phyloP scores from a whole-genome alignment of 2,329 filamentous ascomycete species.

The Helicocarpus griseus region DNA sequence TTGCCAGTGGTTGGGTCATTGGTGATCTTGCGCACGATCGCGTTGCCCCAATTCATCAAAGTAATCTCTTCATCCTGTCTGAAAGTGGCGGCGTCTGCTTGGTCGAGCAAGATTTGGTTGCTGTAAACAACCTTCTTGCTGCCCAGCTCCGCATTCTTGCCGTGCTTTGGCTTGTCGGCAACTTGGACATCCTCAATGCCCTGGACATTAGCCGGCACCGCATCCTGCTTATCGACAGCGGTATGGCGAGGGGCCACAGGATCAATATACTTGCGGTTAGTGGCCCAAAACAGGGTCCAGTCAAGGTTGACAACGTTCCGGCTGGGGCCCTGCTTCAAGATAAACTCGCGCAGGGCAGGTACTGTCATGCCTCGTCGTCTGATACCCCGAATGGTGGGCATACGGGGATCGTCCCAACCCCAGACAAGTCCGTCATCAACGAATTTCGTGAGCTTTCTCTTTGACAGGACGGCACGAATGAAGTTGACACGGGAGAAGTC shows the following conservation, averaged over 20 bases:
- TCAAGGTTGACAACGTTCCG: conserved; percentile 33
- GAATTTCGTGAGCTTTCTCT: conserved; percentile 43
- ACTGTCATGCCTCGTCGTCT: conserved; percentile 28
- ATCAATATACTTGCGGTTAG: conserved; percentile 68
- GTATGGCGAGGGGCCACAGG: conserved; percentile 34
- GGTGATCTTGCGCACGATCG: conserved; percentile 41
- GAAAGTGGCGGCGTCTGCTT: conserved; percentile 24
- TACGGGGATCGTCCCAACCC: conserved; percentile 44
- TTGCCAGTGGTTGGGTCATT: conserved; percentile 40
- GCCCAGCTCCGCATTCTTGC: conserved; percentile 23
- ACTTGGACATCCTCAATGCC: conserved; percentile 45
- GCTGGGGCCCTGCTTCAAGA: conserved; percentile 31
- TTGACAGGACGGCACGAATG: conserved; percentile 41
- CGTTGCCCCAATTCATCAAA: conserved; percentile 61
- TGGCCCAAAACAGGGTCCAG: conserved; percentile 32
- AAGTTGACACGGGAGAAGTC: conserved; percentile 46
- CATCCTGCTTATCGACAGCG: conserved; percentile 18
- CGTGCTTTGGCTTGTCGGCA: conserved; percentile 28
- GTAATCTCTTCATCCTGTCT: conserved; percentile 24
- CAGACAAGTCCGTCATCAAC: conserved; percentile 40
- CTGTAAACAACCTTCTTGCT: conserved; percentile 24
- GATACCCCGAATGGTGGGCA: conserved; percentile 43
- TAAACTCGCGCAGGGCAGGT: conserved; percentile 27
- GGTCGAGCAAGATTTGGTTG: conserved; percentile 21
- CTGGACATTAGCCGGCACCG: conserved; percentile 35